A percentile compares a stretch with the other conserved stretches of the same genome.
phyloP scores from a whole-genome alignment of 306 rosid genomes.

The Cucumis sativus region DNA sequence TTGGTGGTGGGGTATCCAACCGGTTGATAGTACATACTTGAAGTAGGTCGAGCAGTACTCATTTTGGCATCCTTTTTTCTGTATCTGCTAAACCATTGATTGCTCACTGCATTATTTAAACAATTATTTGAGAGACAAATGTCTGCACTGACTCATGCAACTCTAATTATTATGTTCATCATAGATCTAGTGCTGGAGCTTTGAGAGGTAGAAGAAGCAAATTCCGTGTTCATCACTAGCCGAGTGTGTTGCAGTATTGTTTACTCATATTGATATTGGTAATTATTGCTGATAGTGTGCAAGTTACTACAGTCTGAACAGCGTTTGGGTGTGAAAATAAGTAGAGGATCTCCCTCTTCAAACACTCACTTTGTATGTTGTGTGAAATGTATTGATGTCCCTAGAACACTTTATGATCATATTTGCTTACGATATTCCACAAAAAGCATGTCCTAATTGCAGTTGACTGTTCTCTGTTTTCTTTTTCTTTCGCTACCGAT shows the following conservation, averaged over 20 bases:
- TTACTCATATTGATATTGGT: slow-evolving; percentile 14
- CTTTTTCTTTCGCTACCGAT: not conserved
- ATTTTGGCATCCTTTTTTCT: not conserved
- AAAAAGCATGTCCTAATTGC: not conserved
- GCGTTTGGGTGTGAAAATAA: slow-evolving; percentile 17
- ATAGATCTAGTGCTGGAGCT: slow-evolving; percentile 86
- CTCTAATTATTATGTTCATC: slow-evolving; percentile 9
- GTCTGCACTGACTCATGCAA: not conserved
- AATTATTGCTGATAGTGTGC: slow-evolving; percentile 17
- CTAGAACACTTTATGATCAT: slow-evolving; percentile 10
- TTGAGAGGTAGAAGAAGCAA: slow-evolving; percentile 28
- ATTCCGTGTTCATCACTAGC: slow-evolving; percentile 7
- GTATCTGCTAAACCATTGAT: not conserved
- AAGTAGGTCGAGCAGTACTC: too few relatives aligned
- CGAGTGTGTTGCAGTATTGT: slow-evolving; percentile 4
- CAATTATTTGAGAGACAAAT: not conserved
- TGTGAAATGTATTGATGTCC: slow-evolving; percentile 10
- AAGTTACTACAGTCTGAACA: slow-evolving; percentile 4
- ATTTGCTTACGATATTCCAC: not conserved
- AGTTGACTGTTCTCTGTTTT: not conserved
- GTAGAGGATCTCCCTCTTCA: slow-evolving; percentile 29
- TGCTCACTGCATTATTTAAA: not conserved
- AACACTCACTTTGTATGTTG: slow-evolving; percentile 17
- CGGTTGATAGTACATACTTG: too few relatives aligned
- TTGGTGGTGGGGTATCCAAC: too few relatives aligned